Conservation (phyloP, 257 asterid genomes). For the Solanum appendiculatum region DNA sequence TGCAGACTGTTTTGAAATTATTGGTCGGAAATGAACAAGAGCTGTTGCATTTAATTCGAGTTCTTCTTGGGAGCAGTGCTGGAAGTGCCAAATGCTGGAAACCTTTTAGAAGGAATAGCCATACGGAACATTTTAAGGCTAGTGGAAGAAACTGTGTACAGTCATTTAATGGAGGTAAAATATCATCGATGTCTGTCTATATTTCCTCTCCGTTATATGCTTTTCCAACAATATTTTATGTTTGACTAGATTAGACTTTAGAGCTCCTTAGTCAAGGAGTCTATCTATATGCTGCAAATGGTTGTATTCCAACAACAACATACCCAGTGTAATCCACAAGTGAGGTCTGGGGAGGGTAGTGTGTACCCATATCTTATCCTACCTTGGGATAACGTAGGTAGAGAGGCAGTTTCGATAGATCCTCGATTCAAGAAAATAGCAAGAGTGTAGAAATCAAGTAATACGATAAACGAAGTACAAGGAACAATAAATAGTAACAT, state of each 20-base stretch:
- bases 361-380: too few relatives aligned
- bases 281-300: not conserved
- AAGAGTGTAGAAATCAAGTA: too few relatives aligned
- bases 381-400: too few relatives aligned
- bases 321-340: too few relatives aligned
- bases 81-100: slow-evolving; percentile 29
- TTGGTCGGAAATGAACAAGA: slow-evolving; percentile 60
- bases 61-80: slow-evolving; percentile 56
- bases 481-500: too few relatives aligned
- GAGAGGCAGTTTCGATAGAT: too few relatives aligned
- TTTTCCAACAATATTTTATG: not conserved
- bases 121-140: slow-evolving; percentile 30
- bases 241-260: not conserved
- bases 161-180: slow-evolving; percentile 95
- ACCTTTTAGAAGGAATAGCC: slow-evolving; percentile 23
- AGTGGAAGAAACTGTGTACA: slow-evolving; percentile 68
- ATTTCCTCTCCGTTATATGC: not conserved
- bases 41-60: slow-evolving; percentile 39
- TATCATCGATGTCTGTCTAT: not conserved
- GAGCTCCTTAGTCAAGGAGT: not conserved
- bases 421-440: too few relatives aligned
- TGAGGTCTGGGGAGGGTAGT: too few relatives aligned
- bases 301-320: not conserved
- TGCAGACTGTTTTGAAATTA: slow-evolving; percentile 74
- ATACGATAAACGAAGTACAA: too few relatives aligned